A percentile compares a stretch with the other conserved stretches of the same genome.
These are phyloP conservation scores for Malassezia equina DNA, from an alignment of 1,284 basidiomycete genomes.

Conservation along the genomic window DNA sequence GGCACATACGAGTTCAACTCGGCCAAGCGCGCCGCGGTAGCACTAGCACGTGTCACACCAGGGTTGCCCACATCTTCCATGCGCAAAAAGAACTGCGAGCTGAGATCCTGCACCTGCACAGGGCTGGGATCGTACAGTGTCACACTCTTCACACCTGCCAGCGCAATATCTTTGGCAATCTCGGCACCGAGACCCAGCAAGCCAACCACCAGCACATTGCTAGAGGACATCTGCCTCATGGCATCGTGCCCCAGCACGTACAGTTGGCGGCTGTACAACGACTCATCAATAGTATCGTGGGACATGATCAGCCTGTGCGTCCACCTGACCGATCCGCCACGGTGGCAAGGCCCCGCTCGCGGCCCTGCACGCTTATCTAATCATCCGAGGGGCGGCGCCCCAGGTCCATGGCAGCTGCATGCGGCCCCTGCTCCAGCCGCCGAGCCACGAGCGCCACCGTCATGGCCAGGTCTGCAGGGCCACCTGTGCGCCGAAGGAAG, in stretches of 20 bases:
- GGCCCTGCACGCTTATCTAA: neutral
- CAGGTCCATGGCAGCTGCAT: neutral
- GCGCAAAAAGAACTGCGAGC: constrained; percentile 92
- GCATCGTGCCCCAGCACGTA: constrained; percentile 53
- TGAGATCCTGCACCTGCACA: constrained; percentile 74
- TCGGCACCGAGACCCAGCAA: constrained; percentile 88
- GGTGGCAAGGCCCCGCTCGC: neutral
- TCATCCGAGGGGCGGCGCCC: neutral
- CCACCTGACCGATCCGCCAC: neutral
- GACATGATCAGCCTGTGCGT: constrained; percentile 4
- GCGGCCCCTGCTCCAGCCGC: neutral
- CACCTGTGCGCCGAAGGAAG: neutral
- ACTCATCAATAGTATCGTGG: constrained; percentile 27
- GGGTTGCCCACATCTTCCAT: constrained; percentile 76
- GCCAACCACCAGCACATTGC: constrained; percentile 89
- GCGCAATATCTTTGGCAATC: constrained; percentile 85
- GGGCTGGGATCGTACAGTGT: constrained; percentile 89
- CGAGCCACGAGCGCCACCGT: neutral
- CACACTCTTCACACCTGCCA: constrained; percentile 96
- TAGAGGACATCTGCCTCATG: constrained; percentile 97
- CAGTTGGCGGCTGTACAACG: constrained; percentile 44
- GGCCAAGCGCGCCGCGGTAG: constrained; percentile 76
- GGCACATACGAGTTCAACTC: constrained; percentile 96
- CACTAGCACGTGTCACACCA: constrained; percentile 59
- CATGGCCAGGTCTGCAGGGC: neutral